These are phyloP conservation scores for Cryphonectria japonica DNA, from an alignment of 2,329 filamentous ascomycete species.

Conservation along the genomic window DNA sequence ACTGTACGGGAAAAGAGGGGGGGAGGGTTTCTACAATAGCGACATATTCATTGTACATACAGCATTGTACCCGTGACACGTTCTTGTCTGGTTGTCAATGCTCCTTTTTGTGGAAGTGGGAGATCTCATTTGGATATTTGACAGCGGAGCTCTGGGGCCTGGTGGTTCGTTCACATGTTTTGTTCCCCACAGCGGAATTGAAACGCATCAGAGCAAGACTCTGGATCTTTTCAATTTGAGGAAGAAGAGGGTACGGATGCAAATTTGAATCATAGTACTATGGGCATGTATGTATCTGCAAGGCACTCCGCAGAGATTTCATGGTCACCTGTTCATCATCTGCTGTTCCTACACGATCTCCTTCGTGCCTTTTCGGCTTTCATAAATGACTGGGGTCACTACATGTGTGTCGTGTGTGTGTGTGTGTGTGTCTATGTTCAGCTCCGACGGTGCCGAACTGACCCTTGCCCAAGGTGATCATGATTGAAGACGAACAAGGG, in stretches of 20 bases:
- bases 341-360: conserved; percentile 1
- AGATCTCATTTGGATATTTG: background rate
- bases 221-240: background rate
- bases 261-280: background rate
- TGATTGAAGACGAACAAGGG: background rate
- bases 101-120: background rate
- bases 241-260: background rate
- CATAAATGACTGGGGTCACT: background rate
- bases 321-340: background rate
- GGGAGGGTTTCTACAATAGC: too few species aligned
- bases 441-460: background rate
- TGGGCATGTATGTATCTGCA: background rate
- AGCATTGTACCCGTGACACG: too few species aligned
- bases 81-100: background rate
- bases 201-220: background rate
- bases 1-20: background rate
- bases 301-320: background rate
- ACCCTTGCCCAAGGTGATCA: background rate
- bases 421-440: background rate
- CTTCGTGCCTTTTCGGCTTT: background rate
- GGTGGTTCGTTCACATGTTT: background rate
- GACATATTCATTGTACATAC: background rate
- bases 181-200: conserved; percentile 9
- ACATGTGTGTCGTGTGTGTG: too few species aligned
- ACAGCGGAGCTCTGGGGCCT: background rate